Evolutionary conservation across 176 grass and related monocot genomes (phyloP).

Genomic region (Hordeum vulgare): MorexV3_pseudomolecules_assembly NC_058521.1:408626908-408627407

Average conservation of each 20-base stretch:
- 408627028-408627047: slow-evolving; percentile 87
- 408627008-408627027: slow-evolving; percentile 91
- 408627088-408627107: neutral
- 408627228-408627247: neutral
- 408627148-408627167: neutral
- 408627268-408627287: neutral
- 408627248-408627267: neutral
- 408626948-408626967: slow-evolving; percentile 74
- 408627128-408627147: neutral
- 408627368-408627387: too few species aligned
- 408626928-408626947: neutral
- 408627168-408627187: neutral
- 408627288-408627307: neutral
- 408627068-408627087: slow-evolving; percentile 10
- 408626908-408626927: neutral
- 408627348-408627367: too few species aligned
- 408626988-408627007: slow-evolving; percentile 96
- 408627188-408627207: neutral
- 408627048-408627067: slow-evolving; percentile 17
- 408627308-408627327: neutral
- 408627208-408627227: neutral
- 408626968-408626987: slow-evolving; percentile 84
- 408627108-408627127: neutral
- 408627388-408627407: too few species aligned
- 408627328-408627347: too few species aligned